phyloP scores from a whole-genome alignment of 805 yeast species.

The Candida bentonensis region DNA sequence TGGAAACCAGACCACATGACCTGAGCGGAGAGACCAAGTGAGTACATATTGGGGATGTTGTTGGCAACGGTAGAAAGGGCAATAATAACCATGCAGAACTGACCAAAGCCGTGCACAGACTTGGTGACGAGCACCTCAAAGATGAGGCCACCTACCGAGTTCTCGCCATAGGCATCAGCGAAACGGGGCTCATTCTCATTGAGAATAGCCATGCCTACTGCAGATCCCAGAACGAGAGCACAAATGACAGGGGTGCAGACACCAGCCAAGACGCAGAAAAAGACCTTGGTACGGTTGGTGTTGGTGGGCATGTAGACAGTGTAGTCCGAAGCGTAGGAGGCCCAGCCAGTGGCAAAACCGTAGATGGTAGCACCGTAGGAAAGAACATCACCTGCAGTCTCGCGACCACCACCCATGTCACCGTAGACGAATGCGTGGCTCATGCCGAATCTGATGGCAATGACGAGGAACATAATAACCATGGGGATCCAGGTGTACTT shows the following conservation, averaged over 20 bases:
- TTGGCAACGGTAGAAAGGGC: conserved; percentile 81
- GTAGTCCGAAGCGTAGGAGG: conserved; percentile 84
- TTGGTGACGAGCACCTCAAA: conserved; percentile 65
- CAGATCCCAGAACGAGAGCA: conserved; percentile 75
- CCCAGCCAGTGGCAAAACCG: conserved; percentile 93
- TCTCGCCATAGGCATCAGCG: conserved; percentile 32
- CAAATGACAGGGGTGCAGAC: conserved; percentile 55
- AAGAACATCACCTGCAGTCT: conserved; percentile 62
- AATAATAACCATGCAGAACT: conserved; percentile 73
- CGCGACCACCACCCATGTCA: conserved; percentile 38
- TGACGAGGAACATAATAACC: conserved; percentile 53
- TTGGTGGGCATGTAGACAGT: conserved; percentile 71
- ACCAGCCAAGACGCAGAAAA: conserved; percentile 50
- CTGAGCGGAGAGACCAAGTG: conserved; percentile 78
- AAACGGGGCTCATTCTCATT: conserved; percentile 28
- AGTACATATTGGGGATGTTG: conserved; percentile 89
- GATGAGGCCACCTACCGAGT: conserved; percentile 66
- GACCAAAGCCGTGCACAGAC: conserved; percentile 78
- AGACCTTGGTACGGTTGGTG: conserved; percentile 44
- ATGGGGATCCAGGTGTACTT: conserved; percentile 85
- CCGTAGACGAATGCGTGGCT: conserved; percentile 51
- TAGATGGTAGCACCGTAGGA: conserved; percentile 72
- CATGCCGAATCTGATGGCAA: conserved; percentile 62
- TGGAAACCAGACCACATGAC: conserved; percentile 65
- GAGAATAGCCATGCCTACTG: conserved; percentile 56